Evolutionary conservation across 805 yeast species (phyloP).

Genomic region (Metschnikowia bowlesiae): DNA sequence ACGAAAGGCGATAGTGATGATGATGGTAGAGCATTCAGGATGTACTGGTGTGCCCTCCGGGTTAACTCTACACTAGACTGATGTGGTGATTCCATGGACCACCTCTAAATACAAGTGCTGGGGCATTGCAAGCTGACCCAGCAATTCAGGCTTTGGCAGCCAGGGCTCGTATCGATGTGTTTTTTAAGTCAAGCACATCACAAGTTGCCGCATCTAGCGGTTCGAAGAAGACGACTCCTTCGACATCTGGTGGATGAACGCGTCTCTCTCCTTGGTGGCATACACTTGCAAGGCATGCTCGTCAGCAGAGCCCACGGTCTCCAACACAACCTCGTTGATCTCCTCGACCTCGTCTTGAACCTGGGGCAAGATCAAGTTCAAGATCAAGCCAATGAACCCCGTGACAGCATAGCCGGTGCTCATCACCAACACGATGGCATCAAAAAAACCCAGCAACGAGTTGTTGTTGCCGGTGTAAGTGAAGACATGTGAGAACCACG

Average conservation of each 20-base stretch:
- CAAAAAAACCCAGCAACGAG: conserved; percentile 13
- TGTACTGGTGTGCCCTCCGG: too few species aligned
- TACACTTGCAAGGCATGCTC: conserved; percentile 14
- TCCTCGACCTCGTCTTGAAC: conserved; percentile 17
- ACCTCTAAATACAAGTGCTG: too few species aligned
- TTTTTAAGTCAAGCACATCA: too few species aligned
- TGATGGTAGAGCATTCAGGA: too few species aligned
- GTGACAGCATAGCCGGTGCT: conserved; percentile 18
- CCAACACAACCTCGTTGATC: conserved; percentile 18
- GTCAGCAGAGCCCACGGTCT: conserved; percentile 17
- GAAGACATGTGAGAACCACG: conserved; percentile 15
- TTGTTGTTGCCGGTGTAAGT: conserved; percentile 15
- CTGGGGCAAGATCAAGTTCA: conserved; percentile 18
- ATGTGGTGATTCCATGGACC: too few species aligned
- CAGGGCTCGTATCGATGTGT: too few species aligned
- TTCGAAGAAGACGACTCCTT: conserved; percentile 10
- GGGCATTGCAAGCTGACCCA: too few species aligned
- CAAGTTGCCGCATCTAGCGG: background rate
- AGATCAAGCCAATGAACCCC: conserved; percentile 15
- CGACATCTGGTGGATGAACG: conserved; percentile 4
- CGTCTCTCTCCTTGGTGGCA: conserved; percentile 14
- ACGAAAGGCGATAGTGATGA: too few species aligned
- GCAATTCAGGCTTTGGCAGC: too few species aligned
- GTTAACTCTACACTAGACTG: too few species aligned
- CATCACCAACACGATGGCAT: conserved; percentile 18